Conservation (phyloP, 768 basidiomycete species). For the Mycena galericulata region DNA sequence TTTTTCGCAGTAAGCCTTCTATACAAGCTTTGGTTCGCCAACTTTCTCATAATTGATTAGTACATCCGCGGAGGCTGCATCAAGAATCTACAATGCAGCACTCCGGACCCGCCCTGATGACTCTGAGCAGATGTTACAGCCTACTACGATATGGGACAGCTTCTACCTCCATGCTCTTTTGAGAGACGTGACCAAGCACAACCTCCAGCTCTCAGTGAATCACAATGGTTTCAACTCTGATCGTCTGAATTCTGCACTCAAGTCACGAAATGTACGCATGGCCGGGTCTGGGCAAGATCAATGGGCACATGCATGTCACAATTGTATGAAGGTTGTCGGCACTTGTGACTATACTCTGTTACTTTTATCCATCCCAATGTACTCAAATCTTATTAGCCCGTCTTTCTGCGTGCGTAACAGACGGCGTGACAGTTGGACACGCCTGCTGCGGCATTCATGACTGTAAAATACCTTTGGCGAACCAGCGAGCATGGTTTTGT, state of each 20-base stretch:
- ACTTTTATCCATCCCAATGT: not conserved
- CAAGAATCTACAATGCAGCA: conserved; percentile 7
- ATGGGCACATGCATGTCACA: conserved; percentile 9
- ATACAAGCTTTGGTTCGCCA: not conserved
- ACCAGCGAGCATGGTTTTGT: conserved; percentile 28
- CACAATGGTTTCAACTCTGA: not conserved
- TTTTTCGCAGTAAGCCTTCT: not conserved
- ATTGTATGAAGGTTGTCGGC: conserved; percentile 4
- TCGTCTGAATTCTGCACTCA: not conserved
- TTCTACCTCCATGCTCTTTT: conserved; percentile 5
- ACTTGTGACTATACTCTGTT: not conserved
- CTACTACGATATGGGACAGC: not conserved
- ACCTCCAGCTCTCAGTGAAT: not conserved
- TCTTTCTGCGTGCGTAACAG: conserved; percentile 35
- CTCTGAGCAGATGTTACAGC: not conserved
- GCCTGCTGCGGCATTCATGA: conserved; percentile 39
- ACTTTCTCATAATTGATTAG: not conserved
- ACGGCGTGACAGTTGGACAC: conserved; percentile 42
- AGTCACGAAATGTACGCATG: not conserved
- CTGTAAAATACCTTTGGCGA: conserved; percentile 34
- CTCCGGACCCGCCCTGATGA: not conserved
- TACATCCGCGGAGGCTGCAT: conserved; percentile 2
- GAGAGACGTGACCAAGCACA: not conserved
- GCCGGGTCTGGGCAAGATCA: conserved; percentile 3
- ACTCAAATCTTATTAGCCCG: not conserved